Base-by-base conservation (phyloP, 2,329 filamentous ascomycete species). In the Xenosphaeropsis pyriputrescens region DNA sequence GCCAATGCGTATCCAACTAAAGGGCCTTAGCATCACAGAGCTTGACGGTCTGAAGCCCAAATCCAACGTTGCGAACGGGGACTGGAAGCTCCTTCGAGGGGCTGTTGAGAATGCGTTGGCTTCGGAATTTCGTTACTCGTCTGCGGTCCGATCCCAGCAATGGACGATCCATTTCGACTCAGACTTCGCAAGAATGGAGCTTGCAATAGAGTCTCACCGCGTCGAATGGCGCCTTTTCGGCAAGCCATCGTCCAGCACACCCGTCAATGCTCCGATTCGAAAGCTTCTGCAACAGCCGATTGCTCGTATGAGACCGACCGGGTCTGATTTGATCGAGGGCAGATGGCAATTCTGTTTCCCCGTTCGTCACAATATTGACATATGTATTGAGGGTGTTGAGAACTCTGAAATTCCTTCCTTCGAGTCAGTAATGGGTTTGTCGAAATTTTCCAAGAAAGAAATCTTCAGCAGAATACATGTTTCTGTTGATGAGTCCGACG, bases 211-310 rank as follows among this genome's bases (percentile, higher is more conserved):
- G 12, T 45, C 50, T 5, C 34, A 39, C 2, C 41, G 45, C 15
- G 48, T 61, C 6, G 50, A 59, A 38, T 74, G 72, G 68, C 52
- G 58, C 0, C 42, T 75, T 4, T 71, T 60, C 44, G 60, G 62
- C 11, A 63, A 62, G 29, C 53, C 64, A n/a, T 50, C 56, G 1
- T 38, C 46, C 4, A 43, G 50, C 12, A 51, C 62, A 19, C 56
- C 61, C 2, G 54, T 57, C 1, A 56, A 59, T 18, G 62, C 57
- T 37, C 39, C 49, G 1, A 43, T 63, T 15, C 55, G 68, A 19
- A 57, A 62, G 37, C 51, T 65, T 1, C 50, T 70, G 2, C 49
- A 49, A 2, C 58, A 57, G 30, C 67, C 67, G 1, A 57, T 71
- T 43, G 68, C 67, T 6, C 57, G 57, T 39, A 65, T 70, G 62